These are phyloP conservation scores for Setomelanomma holmii DNA, from an alignment of 2,329 filamentous ascomycete species.

Conservation along the genomic window DNA sequence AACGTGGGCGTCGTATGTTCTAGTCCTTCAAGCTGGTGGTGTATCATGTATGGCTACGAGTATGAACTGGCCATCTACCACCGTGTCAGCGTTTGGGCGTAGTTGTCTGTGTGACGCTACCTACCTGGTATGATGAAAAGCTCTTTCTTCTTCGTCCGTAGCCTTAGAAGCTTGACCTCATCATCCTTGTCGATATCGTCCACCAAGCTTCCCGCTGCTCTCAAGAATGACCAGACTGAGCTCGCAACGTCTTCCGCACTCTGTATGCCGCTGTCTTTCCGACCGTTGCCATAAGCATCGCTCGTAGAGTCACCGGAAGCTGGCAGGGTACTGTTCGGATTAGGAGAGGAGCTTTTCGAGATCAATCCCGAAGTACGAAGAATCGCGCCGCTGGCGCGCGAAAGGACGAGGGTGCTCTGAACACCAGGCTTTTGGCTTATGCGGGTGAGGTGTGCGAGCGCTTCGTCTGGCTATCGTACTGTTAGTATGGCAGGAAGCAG, in stretches of 20 bases:
- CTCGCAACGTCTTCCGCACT: slow-evolving; percentile 75
- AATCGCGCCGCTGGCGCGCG: slow-evolving; percentile 74
- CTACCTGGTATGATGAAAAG: slow-evolving; percentile 77
- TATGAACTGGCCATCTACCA: slow-evolving; percentile 73
- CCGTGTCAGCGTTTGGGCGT: slow-evolving; percentile 18
- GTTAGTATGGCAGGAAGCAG: slow-evolving; percentile 1
- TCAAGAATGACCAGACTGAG: slow-evolving; percentile 79
- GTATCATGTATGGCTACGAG: slow-evolving; percentile 83
- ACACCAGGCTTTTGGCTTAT: slow-evolving; percentile 81
- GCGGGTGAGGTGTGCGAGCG: slow-evolving; percentile 69
- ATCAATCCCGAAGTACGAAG: slow-evolving; percentile 76
- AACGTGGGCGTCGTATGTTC: background rate
- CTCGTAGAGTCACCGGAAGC: slow-evolving; percentile 39
- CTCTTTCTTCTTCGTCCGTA: slow-evolving; percentile 86
- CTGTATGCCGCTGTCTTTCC: slow-evolving; percentile 57
- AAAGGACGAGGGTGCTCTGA: slow-evolving; percentile 77
- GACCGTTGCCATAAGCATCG: slow-evolving; percentile 42
- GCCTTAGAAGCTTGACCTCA: slow-evolving; percentile 75
- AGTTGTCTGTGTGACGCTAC: slow-evolving; percentile 7
- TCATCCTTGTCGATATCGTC: slow-evolving; percentile 78
- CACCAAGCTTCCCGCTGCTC: slow-evolving; percentile 72
- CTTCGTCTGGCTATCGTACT: slow-evolving; percentile 58
- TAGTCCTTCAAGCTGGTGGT: slow-evolving; percentile 63
- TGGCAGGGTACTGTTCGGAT: slow-evolving; percentile 49
- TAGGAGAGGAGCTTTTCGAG: slow-evolving; percentile 62